Conservation (phyloP, 306 rosid genomes). For the Fagus sylvatica region DNA sequence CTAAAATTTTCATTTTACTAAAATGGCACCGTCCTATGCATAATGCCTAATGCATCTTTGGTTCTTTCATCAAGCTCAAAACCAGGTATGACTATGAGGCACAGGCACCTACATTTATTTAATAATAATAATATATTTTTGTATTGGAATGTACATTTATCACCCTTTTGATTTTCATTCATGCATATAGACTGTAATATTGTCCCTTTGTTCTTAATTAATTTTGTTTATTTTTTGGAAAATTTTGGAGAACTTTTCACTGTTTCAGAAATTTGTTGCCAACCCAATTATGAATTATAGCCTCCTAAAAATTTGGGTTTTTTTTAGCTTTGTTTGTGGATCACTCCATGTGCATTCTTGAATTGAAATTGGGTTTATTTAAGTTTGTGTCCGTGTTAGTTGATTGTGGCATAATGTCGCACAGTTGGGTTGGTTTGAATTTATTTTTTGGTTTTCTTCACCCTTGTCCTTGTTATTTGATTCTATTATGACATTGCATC, state of each 20-base stretch:
- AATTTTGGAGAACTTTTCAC: background rate
- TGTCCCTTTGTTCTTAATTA: background rate
- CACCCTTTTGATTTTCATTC: background rate
- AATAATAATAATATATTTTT: background rate
- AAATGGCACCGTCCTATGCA: constrained; percentile 13
- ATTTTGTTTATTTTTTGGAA: background rate
- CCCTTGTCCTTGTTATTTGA: background rate
- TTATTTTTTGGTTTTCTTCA: constrained; percentile 28
- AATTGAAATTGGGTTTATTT: constrained; percentile 29
- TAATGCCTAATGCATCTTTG: background rate
- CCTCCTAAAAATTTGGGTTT: background rate
- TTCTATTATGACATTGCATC: constrained; percentile 7
- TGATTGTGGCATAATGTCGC: constrained; percentile 33
- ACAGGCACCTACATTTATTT: background rate
- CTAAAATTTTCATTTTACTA: constrained; percentile 15
- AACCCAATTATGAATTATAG: background rate
- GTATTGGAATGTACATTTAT: constrained; percentile 6
- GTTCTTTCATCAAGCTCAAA: constrained; percentile 42
- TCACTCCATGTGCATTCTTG: constrained; percentile 1
- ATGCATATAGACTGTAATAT: background rate
- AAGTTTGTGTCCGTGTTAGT: constrained; percentile 38
- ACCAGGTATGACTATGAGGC: constrained; percentile 36
- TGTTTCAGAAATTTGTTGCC: background rate
- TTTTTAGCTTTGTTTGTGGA: constrained; percentile 3
- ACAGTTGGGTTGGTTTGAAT: constrained; percentile 50